Base-by-base conservation (phyloP, 306 rosid genomes). In the Ammopiptanthus mongolicus region DNA sequence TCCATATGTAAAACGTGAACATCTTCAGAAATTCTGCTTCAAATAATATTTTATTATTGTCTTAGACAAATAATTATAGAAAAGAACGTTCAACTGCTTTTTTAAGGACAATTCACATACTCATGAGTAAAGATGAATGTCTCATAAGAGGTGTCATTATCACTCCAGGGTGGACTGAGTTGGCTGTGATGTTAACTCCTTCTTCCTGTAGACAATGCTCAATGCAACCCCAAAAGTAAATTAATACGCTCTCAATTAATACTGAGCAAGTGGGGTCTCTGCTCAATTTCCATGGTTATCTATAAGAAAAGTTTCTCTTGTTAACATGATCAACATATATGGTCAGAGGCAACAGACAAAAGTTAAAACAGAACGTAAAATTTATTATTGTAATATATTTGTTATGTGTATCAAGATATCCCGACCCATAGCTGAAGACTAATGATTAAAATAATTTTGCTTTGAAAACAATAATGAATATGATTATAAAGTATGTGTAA, bases 101-200 rank as follows among this genome's bases (percentile, higher is more conserved):
- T 62, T 15, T 51, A 1, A 19, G 10, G 21, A 18, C n/a, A 70
- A 9, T 28, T 21, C 5, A 73, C 97, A 12, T 87, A 95, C 99
- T 80, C 96, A 95, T 92, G 0, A 86, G 61, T 17, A 90, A 6
- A 10, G 90, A 37, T 33, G 99, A 92, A 69, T 95, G 89, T 83
- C 97, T 87, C 97, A 95, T 92, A 7, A 95, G 96, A 58, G 99
- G 97, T 19, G 97, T 95, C 97, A 90, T 90, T 58, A 95, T 92
- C 41, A 90, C 57, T 66, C 97, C 97, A 2, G 99, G 99, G 78
- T 95, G 99, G 50, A 92, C 96, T 0, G 97, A 84, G 51, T 92
- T 95, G 29, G 80, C 93, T 6, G 93, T 87, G 65, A 95, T 86
- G 84, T 88, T 95, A 55, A 56, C 91, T 28, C 99, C 97, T 28